Evolutionary conservation across 805 yeast species (phyloP).

Genomic region (Pichia occidentalis): DNA sequence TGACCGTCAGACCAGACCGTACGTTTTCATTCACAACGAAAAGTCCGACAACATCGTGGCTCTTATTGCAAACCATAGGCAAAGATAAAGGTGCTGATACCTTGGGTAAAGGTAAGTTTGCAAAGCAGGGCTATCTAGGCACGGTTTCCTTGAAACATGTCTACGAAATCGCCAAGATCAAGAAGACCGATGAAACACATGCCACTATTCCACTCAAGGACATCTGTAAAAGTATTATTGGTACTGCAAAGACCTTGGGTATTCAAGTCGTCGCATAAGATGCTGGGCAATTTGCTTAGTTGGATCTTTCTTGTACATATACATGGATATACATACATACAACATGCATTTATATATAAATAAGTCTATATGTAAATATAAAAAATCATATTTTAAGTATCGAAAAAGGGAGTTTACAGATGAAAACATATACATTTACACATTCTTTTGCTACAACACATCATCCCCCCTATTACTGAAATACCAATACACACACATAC

Average conservation of each 20-base stretch:
- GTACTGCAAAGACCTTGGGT: conserved; percentile 88
- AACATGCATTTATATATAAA: not conserved
- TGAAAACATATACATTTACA: no score
- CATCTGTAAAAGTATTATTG: conserved; percentile 74
- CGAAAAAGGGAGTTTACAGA: no score
- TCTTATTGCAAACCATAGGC: conserved; percentile 75
- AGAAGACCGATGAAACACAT: conserved; percentile 80
- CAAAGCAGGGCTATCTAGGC: conserved; percentile 29
- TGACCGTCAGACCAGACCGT: conserved; percentile 90
- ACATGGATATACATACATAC: not conserved
- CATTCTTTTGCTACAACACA: not conserved
- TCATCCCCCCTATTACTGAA: not conserved
- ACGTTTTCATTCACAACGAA: conserved; percentile 79
- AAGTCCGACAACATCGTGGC: conserved; percentile 87
- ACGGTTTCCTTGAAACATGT: conserved; percentile 73
- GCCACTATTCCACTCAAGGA: conserved; percentile 61
- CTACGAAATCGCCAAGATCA: conserved; percentile 91
- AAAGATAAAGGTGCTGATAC: conserved; percentile 71
- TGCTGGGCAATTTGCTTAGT: not conserved
- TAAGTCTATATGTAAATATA: no score
- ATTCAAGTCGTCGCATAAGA: conserved; percentile 64
- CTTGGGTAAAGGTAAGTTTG: conserved; percentile 57
- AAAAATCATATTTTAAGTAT: not conserved
- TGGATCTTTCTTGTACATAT: conserved; percentile 6
- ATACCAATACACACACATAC: conserved; percentile 1